Evolutionary conservation across 83 land plant genomes (phyloP), one percentile per base, ranked within the genome.

Genomic region (Diphasiastrum complanatum): DNA sequence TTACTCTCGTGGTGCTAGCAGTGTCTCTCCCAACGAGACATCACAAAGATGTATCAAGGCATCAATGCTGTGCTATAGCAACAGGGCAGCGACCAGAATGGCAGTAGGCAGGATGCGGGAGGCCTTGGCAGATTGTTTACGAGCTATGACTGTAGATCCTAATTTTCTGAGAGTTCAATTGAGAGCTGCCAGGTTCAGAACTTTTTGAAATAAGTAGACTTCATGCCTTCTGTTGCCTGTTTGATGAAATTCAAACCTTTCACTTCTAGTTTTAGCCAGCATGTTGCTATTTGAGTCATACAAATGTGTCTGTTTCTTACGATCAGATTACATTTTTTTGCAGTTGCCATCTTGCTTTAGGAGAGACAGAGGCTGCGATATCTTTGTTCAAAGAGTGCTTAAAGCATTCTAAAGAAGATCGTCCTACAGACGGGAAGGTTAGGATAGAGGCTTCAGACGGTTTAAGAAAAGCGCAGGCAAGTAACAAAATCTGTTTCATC

Each of bases 1-100:
- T 69, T 95, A 95, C 72, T 84, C 99, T 28, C 81, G 71, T 30
- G 99, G 99, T 41, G 68, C 83, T 25, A 83, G 75, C 38, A 79
- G 82, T 72, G 66, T 90, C 28, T 80, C 89, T 51, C 74, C 78
- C 28, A 78, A 60, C 64, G 89, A 93, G 60, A 73, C 79, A 33
- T 78, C 88, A 55, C 62, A 63, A 71, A 82, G 80, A 72, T 80
- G 82, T 48, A 75, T 75, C 25, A 67, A 81, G 53, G 97, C 85
- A 28, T 79, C 87, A 51, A 84, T 90, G 85, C 61, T 95, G 46
- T 95, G 99, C 62, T 95, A 95, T 61, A 86, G 97, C 64, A 95
- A 90, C 61, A 86, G 93, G 47, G 99, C 99, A 50, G 93, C 93
- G 16, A 74, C 89, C 43, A 67, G 93, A 8, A 89, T 95, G 84